Evolutionary conservation across 495 filamentous ascomycete species (phyloP).

Genomic region (Penicillium samsonianum): DNA sequence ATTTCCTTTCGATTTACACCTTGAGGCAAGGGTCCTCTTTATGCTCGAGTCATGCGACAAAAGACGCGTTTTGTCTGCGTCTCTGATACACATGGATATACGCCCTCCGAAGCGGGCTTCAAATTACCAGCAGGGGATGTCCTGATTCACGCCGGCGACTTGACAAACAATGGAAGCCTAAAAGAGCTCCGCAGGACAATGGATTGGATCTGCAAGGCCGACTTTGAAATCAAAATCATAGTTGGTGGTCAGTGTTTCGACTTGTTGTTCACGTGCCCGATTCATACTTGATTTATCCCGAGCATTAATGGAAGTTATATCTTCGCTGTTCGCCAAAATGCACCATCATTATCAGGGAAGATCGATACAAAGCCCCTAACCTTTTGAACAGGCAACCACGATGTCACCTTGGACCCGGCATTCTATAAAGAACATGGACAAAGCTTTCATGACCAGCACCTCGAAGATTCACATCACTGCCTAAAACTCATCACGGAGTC

Average conservation of each 20-base stretch:
- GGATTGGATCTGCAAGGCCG: conserved; percentile 56
- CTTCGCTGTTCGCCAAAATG: not conserved
- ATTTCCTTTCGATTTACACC: not conserved
- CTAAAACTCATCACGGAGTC: conserved; percentile 52
- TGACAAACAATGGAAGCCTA: conserved; percentile 59
- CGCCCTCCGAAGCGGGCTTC: conserved; percentile 51
- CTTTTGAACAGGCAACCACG: conserved; percentile 67
- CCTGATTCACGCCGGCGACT: conserved; percentile 61
- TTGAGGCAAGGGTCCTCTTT: not conserved
- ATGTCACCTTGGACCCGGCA: conserved; percentile 66
- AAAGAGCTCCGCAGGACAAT: conserved; percentile 54
- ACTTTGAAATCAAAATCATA: conserved; percentile 59
- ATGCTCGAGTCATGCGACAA: conserved; percentile 29
- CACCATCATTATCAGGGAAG: not conserved
- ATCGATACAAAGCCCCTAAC: not conserved
- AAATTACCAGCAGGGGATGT: conserved; percentile 60
- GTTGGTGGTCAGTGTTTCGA: conserved; percentile 52
- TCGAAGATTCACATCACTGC: conserved; percentile 58
- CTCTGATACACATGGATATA: conserved; percentile 62
- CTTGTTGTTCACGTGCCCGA: conserved; percentile 8
- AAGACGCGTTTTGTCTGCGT: conserved; percentile 62
- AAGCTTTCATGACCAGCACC: conserved; percentile 60
- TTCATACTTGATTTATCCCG: not conserved
- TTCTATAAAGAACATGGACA: conserved; percentile 61
- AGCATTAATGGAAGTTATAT: conserved; percentile 2